These are phyloP conservation scores for Cryptosporidium ubiquitum DNA, from an alignment of 169 alveolate genomes.

Conservation along the genomic window DNA sequence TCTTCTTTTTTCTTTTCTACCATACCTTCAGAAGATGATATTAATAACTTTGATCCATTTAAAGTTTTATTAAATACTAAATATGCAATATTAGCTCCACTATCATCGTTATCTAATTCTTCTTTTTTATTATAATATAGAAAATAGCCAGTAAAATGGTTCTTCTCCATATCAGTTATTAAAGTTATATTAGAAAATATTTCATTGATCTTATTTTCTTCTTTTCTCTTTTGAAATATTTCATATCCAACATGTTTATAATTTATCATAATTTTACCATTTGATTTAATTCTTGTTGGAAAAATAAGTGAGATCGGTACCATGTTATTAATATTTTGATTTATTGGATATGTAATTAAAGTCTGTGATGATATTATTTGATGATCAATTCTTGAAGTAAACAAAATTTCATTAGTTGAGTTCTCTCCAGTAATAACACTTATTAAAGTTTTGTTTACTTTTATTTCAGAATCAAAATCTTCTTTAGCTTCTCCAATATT, in stretches of 20 bases:
- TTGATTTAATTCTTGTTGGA: slow-evolving; percentile 24
- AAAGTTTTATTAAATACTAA: slow-evolving; percentile 2
- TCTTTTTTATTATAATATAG: slow-evolving; percentile 9
- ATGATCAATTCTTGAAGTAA: slow-evolving; percentile 17
- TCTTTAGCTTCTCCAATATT: not conserved
- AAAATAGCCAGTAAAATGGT: slow-evolving; percentile 51
- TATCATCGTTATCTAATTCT: slow-evolving; percentile 1
- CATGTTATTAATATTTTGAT: not conserved
- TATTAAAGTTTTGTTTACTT: not conserved
- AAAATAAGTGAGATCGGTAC: slow-evolving; percentile 25
- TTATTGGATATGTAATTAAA: slow-evolving; percentile 44
- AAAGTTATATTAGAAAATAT: slow-evolving; percentile 27
- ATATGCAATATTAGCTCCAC: slow-evolving; percentile 18
- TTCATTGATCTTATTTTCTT: not conserved
- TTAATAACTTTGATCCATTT: not conserved
- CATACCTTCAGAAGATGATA: slow-evolving; percentile 49
- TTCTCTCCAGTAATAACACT: not conserved
- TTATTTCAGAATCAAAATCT: not conserved
- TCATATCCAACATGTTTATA: not conserved
- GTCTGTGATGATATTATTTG: slow-evolving; percentile 27
- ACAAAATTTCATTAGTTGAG: not conserved
- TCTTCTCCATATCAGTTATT: slow-evolving; percentile 19
- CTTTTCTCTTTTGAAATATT: not conserved
- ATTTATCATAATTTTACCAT: not conserved
- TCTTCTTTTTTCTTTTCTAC: slow-evolving; percentile 9